These are phyloP conservation scores for Vicia faba DNA, from an alignment of 306 rosid genomes.

Conservation along the genomic window DNA sequence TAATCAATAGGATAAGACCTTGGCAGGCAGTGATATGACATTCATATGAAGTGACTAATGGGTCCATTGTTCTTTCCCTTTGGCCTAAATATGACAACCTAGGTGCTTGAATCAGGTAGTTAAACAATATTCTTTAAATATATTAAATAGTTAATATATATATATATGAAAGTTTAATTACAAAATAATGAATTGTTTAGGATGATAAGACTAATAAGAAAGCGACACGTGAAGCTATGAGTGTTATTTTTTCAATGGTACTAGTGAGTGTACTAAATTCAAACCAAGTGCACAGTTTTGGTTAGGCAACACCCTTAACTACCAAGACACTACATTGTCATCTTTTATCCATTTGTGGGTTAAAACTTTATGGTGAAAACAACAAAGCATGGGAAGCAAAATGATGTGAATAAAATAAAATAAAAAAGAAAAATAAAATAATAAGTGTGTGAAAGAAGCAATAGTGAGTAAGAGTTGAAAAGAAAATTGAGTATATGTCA, in stretches of 20 bases:
- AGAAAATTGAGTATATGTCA: constrained; percentile 40
- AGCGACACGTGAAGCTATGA: not conserved
- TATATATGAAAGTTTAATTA: too few relatives aligned
- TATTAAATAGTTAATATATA: too few relatives aligned
- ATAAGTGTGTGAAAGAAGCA: constrained; percentile 76
- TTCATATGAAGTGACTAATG: constrained; percentile 37
- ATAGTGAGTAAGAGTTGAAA: constrained; percentile 40
- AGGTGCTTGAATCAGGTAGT: constrained; percentile 47
- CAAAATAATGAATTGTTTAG: too few relatives aligned
- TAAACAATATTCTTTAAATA: too few relatives aligned
- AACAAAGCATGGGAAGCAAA: constrained; percentile 60
- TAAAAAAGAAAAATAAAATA: not conserved
- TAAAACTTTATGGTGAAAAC: constrained; percentile 65
- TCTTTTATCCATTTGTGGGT: constrained; percentile 59
- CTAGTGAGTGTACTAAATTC: constrained; percentile 2
- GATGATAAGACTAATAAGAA: not conserved
- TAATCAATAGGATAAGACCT: constrained; percentile 26
- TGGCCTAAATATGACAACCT: constrained; percentile 41
- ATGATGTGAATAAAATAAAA: constrained; percentile 43
- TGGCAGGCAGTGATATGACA: constrained; percentile 35
- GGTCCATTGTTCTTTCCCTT: constrained; percentile 39
- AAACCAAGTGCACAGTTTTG: constrained; percentile 44
- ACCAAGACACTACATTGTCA: constrained; percentile 45
- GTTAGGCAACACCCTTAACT: constrained; percentile 67
- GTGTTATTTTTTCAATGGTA: not conserved